Evolutionary conservation across 805 yeast species (phyloP), one percentile per base, ranked within the genome.

Genomic region (Kodamaea neixiangensis): DNA sequence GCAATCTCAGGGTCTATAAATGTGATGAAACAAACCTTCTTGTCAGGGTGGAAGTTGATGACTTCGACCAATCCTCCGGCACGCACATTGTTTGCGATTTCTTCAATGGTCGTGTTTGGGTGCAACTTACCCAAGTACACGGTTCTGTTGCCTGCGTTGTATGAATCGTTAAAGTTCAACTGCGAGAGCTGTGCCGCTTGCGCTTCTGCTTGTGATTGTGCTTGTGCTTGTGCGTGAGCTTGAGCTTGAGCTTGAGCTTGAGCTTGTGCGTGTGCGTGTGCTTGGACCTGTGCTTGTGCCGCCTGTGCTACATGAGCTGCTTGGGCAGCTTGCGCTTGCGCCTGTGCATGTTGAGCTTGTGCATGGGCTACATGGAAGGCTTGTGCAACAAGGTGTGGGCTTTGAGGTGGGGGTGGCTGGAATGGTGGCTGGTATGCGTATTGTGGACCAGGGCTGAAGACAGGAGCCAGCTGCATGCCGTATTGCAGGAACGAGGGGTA

Each of bases 61-160:
- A 70, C 65, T 61, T 87, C 91, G 39, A 87, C 72, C 15, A 83
- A 68, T n/a, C 96, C 96, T 39, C 93, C 79, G 9, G 77, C 93
- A 58, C 92, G 76, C 22, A 87, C 84, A 42, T 80, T 82, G 61
- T 87, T 87, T 58, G 92, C 87, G 43, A 87, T 78, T 58, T 87
- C 92, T 62, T 86, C 93, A 1, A 80, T 77, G 5, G 83, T 79
- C 0, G 90, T 81, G 46, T 78, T 75, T 7, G 84, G 80, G 54
- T 84, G 86, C 45, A 87, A 70, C 56, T 83, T 84, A 4, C 89
- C 88, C 41, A 87, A 70, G 60, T 82, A 87, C 14, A 87, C 79
- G 1, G 92, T 83, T 63, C 96, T 73, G 62, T 87, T 87, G 11
- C 75, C 74, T n/a, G 61, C 58, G 51, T 70, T 72, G 43, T 56